These are phyloP conservation scores for Nicotiana paniculata DNA, from an alignment of 257 asterid species.

Conservation along the genomic window DNA sequence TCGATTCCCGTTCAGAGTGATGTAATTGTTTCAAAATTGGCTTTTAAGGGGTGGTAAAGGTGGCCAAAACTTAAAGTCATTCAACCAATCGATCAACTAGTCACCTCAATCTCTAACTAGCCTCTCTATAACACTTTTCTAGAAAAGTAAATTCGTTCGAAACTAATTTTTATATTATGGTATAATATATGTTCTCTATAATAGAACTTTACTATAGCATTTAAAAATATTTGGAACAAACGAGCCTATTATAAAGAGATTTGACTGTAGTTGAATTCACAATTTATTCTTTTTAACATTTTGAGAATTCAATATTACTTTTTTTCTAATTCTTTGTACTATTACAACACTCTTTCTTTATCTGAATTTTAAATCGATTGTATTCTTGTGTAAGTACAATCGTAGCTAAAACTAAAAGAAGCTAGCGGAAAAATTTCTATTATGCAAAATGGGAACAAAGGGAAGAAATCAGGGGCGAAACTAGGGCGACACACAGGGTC, in stretches of 20 bases:
- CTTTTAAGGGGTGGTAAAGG: conserved; percentile 13
- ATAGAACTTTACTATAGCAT: too few relatives aligned
- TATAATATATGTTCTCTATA: too few relatives aligned
- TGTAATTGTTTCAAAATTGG: conserved; percentile 14
- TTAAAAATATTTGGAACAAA: too few relatives aligned
- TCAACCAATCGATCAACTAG: not conserved
- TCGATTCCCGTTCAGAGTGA: conserved; percentile 36
- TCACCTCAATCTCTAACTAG: not conserved
- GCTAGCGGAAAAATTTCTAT: not conserved
- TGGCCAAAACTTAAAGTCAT: not conserved
- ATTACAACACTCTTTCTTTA: not conserved
- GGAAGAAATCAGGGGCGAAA: not conserved
- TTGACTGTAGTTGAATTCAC: too few relatives aligned
- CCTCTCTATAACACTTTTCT: too few relatives aligned
- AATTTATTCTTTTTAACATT: too few relatives aligned
- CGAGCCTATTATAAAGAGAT: too few relatives aligned
- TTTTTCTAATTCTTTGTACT: not conserved
- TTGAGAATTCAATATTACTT: not conserved
- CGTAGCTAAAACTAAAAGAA: not conserved
- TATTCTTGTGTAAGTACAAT: not conserved
- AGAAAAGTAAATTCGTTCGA: too few relatives aligned
- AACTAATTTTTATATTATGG: too few relatives aligned
- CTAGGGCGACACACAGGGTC: too few relatives aligned
- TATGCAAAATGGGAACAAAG: conserved; percentile 22
- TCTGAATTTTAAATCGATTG: not conserved